Base-by-base conservation (phyloP, 2,329 filamentous ascomycete species). In the Fusarium tricinctum region DNA sequence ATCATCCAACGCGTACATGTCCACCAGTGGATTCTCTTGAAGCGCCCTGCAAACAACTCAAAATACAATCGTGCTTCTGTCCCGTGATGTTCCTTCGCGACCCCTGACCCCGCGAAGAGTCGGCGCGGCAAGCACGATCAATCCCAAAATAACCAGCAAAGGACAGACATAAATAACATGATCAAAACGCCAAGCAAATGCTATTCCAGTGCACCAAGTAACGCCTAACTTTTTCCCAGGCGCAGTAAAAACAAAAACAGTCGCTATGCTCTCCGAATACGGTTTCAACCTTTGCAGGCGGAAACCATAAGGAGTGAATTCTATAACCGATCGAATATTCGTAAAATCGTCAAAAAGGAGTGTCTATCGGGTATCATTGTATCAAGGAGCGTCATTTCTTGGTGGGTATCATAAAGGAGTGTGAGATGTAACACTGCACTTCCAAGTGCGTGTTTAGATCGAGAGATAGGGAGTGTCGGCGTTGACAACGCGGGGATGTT, bases 241-340 rank as follows among this genome's bases (percentile, higher is more conserved):
- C 50, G 71, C 62, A 65, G 66, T 60, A 54, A 67, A 72, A 68
- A 65, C 52, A 67, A 75, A 81, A 75, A 81, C 57, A 81, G 82
- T 82, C 83, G 84, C 84, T 85, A 86, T 86, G 84, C 84, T 85
- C 78, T 83, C 81, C 81, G 80, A 81, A 79, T 64, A 73, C 70
- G 60, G 68, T 81, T 77, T 77, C 80, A 64, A 66, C 69, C 66
- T 63, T 68, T 52, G 54, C 67, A 78, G 77, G 75, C 77, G 72
- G 65, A 75, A 66, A 79, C 76, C 78, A 76, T 79, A 83, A 82
- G 81, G 82, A 84, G 79, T 78, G 81, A 80, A 74, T 78, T 80
- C 77, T 80, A 81, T 81, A 73, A 68, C 74, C 73, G 69, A 75
- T 74, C 53, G 56, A 64, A 63, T 75, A 73, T 74, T 81, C 76